Conservation (phyloP, 805 yeast species). For the Starmerella sp. region DNA sequence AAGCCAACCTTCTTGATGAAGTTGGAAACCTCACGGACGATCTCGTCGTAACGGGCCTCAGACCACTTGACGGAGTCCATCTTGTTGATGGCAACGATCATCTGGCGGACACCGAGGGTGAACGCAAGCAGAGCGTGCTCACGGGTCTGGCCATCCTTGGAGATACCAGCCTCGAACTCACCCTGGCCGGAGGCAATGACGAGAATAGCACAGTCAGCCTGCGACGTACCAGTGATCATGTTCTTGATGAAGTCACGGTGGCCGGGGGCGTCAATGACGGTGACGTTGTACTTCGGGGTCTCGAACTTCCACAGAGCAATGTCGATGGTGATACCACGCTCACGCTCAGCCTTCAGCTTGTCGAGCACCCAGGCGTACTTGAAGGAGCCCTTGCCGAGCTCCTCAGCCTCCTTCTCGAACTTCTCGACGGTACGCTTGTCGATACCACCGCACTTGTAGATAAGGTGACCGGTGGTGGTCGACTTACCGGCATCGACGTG, state of each 20-base stretch:
- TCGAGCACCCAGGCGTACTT: constrained; percentile 97
- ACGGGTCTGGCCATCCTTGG: constrained; percentile 91
- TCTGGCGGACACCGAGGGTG: constrained; percentile 80
- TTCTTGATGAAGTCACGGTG: constrained; percentile 95
- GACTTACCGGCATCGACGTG: constrained; percentile 99
- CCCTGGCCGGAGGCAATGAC: constrained; percentile 87
- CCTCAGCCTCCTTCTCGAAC: constrained; percentile 97
- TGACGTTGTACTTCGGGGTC: constrained; percentile 79
- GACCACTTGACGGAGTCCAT: constrained; percentile 90
- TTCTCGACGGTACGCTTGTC: constrained; percentile 98
- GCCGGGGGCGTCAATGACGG: constrained; percentile 92
- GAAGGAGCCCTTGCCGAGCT: constrained; percentile 94
- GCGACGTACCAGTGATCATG: constrained; percentile 92
- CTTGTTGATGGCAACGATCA: constrained; percentile 86
- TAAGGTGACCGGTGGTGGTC: constrained; percentile 98
- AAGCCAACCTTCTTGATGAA: constrained; percentile 99
- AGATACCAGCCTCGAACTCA: constrained; percentile 93
- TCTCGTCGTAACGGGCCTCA: constrained; percentile 76
- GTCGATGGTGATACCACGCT: constrained; percentile 94
- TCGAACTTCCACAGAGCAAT: constrained; percentile 89
- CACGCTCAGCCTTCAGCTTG: constrained; percentile 91
- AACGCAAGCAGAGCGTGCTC: constrained; percentile 85
- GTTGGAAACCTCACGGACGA: constrained; percentile 99
- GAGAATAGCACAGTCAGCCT: constrained; percentile 85
- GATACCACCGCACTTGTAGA: constrained; percentile 96